Conservation (phyloP, 441 rosid species). For the Erodium moschatum region DNA sequence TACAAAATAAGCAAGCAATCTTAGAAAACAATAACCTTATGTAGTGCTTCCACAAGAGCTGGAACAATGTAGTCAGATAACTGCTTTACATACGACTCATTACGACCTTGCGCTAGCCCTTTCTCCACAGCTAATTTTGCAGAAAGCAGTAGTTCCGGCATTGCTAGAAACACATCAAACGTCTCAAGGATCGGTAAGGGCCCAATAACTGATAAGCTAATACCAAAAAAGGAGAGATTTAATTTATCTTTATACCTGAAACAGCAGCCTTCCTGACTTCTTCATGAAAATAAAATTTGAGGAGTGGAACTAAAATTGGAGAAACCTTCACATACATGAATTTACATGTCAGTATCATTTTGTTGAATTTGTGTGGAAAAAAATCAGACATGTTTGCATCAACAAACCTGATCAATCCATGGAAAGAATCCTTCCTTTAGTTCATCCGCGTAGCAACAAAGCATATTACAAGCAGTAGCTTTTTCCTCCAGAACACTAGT, state of each 20-base stretch:
- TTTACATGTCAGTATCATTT: not conserved
- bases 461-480: conserved; percentile 98
- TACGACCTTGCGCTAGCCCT: conserved; percentile 76
- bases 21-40: conserved; percentile 48
- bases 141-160: conserved; percentile 94
- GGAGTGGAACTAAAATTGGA: conserved; percentile 85
- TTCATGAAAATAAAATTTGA: conserved; percentile 96
- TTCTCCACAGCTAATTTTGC: conserved; percentile 95
- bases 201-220: not conserved
- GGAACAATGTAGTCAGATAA: conserved; percentile 87
- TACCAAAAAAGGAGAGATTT: too few relatives aligned
- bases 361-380: conserved; percentile 10
- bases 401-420: conserved; percentile 90
- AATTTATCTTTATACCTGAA: conserved; percentile 50
- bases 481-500: conserved; percentile 97
- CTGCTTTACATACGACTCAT: conserved; percentile 80
- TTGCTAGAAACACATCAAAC: conserved; percentile 39
- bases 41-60: conserved; percentile 86
- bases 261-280: conserved; percentile 99
- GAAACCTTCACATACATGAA: conserved; percentile 56
- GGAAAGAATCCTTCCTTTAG: conserved; percentile 97
- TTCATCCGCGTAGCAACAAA: conserved; percentile 98
- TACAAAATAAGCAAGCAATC: conserved; percentile 6
- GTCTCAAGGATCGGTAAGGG: not conserved
- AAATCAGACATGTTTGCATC: conserved; percentile 13